Percentiles rank a stretch among this genome's conserved stretches.
Conservation (phyloP, 768 basidiomycete genomes). For the Lyophyllum atratum region DNA sequence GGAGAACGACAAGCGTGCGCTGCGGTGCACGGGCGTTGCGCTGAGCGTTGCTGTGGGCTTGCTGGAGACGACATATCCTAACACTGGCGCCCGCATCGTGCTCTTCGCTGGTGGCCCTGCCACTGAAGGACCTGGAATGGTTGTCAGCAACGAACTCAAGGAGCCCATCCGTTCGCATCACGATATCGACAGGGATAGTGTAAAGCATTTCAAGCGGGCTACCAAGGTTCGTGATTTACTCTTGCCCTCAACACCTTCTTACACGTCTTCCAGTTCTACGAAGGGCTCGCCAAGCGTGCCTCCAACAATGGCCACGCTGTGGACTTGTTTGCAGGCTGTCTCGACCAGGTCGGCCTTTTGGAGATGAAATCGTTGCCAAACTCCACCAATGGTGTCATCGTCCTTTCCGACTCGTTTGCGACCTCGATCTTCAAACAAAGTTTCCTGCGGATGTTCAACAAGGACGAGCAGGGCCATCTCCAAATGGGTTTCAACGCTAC, state of each 20-base stretch:
- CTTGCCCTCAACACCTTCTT: not conserved
- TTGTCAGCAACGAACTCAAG: conserved; percentile 92
- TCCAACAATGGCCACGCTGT: conserved; percentile 95
- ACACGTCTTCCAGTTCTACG: conserved; percentile 75
- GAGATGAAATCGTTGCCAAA: conserved; percentile 98
- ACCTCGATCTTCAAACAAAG: conserved; percentile 99
- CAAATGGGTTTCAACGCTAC: conserved; percentile 99
- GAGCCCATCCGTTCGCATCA: conserved; percentile 99
- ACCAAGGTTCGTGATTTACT: conserved; percentile 66
- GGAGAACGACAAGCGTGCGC: conserved; percentile 87
- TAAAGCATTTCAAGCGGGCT: conserved; percentile 96
- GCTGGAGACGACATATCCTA: conserved; percentile 93
- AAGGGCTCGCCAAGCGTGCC: conserved; percentile 87
- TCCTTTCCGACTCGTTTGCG: conserved; percentile 94
- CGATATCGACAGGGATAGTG: conserved; percentile 96
- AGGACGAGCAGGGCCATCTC: conserved; percentile 89
- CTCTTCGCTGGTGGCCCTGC: conserved; percentile 93
- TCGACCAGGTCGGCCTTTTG: conserved; percentile 95
- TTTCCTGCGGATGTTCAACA: conserved; percentile 90
- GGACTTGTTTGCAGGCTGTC: conserved; percentile 94
- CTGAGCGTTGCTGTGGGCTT: conserved; percentile 91
- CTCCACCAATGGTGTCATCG: conserved; percentile 95
- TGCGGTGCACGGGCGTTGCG: conserved; percentile 95
- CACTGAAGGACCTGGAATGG: conserved; percentile 96
- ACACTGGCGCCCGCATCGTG: conserved; percentile 96